Percentiles rank a stretch among this genome's conserved stretches.
These are phyloP conservation scores for Tubosaeta sp. DNA, from an alignment of 768 basidiomycete genomes.

Conservation along the genomic window DNA sequence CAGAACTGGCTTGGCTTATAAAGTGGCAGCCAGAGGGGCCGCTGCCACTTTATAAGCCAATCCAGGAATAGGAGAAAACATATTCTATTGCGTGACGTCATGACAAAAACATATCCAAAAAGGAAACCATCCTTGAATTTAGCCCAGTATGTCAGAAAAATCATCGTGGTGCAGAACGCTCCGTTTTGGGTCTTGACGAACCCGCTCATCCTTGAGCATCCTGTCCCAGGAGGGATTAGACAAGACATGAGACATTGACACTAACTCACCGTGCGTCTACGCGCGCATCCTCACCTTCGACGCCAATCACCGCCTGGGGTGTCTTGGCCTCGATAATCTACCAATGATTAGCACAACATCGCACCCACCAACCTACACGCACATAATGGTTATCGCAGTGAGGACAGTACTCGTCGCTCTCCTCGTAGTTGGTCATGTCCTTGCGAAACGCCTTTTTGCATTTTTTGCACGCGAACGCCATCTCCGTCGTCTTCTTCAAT, in stretches of 20 bases:
- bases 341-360: not conserved
- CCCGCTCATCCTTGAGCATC: slow-evolving; percentile 87
- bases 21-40: slow-evolving; percentile 14
- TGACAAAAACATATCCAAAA: slow-evolving; percentile 12
- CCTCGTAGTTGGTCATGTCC: slow-evolving; percentile 88
- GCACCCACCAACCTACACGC: slow-evolving; percentile 27
- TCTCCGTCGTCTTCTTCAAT: slow-evolving; percentile 75
- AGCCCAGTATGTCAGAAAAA: not conserved
- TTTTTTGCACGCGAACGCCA: slow-evolving; percentile 82
- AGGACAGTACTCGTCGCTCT: slow-evolving; percentile 97
- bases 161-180: slow-evolving; percentile 41
- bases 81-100: slow-evolving; percentile 20
- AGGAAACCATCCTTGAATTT: slow-evolving; percentile 11
- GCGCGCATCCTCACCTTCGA: slow-evolving; percentile 90
- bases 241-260: not conserved
- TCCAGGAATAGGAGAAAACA: slow-evolving; percentile 18
- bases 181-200: slow-evolving; percentile 47
- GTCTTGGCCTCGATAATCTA: slow-evolving; percentile 93
- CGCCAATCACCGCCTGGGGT: slow-evolving; percentile 76
- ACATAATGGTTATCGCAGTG: slow-evolving; percentile 99
- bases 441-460: slow-evolving; percentile 96
- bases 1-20: not conserved
- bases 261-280: slow-evolving; percentile 73
- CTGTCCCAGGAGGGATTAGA: slow-evolving; percentile 51
- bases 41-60: slow-evolving; percentile 9